phyloP scores from a whole-genome alignment of 164 flowering plant genomes.

The Tinospora cordifolia region DNA sequence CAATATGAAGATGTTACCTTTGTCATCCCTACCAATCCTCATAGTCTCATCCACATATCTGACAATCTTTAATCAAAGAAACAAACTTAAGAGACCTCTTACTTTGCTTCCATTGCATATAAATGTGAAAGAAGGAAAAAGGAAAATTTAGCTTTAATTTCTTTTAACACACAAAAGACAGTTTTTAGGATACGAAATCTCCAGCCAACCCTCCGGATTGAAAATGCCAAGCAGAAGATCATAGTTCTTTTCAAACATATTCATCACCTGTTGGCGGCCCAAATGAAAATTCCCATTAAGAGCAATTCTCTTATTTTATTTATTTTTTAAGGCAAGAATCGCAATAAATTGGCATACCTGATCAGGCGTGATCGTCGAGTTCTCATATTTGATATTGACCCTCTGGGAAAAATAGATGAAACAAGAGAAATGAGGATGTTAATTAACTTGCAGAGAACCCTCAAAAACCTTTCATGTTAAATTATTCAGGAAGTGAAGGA shows the following conservation, averaged over 20 bases:
- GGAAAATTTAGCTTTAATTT: background rate
- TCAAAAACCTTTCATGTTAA: background rate
- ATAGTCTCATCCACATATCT: constrained; percentile 73
- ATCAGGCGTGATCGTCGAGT: constrained; percentile 62
- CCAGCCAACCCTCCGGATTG: constrained; percentile 96
- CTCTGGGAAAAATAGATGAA: constrained; percentile 40
- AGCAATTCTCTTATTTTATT: background rate
- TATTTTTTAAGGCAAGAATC: background rate
- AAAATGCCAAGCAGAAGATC: constrained; percentile 68
- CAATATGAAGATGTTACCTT: constrained; percentile 68
- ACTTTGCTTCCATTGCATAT: background rate
- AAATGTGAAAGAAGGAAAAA: background rate
- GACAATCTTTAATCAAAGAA: constrained; percentile 2
- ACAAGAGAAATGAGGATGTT: background rate
- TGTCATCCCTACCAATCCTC: constrained; percentile 88
- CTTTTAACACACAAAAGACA: background rate
- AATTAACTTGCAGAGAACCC: background rate
- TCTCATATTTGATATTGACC: constrained; percentile 56
- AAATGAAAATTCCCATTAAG: background rate
- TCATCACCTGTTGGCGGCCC: constrained; percentile 53
- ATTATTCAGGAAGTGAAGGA: background rate
- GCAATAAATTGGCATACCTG: constrained; percentile 40
- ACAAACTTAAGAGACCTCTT: background rate
- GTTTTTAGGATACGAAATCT: constrained; percentile 73
- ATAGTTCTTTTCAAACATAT: constrained; percentile 65